Percentiles rank a stretch among this genome's conserved stretches.
phyloP scores from a whole-genome alignment of 176 grass and related monocot species.

The Phragmites australis region DNA sequence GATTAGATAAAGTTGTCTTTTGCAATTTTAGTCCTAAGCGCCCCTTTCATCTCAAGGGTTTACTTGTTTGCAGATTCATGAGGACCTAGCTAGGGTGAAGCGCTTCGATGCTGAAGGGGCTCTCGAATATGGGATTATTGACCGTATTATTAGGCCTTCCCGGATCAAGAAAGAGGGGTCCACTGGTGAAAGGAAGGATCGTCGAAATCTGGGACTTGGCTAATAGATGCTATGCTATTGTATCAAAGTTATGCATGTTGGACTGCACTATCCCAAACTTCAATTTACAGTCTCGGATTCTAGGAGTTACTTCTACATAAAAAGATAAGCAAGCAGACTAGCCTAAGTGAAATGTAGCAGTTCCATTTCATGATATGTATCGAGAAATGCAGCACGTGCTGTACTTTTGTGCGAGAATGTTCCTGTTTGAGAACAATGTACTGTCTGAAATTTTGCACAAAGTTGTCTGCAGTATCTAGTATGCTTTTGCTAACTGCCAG shows the following conservation, averaged over 20 bases:
- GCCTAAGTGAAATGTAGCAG: background rate
- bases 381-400: background rate
- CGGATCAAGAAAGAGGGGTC: constrained; percentile 51
- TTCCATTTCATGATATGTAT: background rate
- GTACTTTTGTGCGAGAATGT: background rate
- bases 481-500: constrained; percentile 14
- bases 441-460: background rate
- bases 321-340: background rate
- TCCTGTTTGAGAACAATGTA: background rate
- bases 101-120: constrained; percentile 73
- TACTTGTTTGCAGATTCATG: constrained; percentile 60
- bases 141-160: constrained; percentile 60
- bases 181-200: constrained; percentile 38
- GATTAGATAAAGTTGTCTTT: background rate
- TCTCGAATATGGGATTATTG: constrained; percentile 82
- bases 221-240: constrained; percentile 27
- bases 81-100: constrained; percentile 61
- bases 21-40: background rate
- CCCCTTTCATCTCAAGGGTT: background rate
- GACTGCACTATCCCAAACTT: background rate
- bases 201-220: constrained; percentile 51
- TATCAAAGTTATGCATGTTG: background rate
- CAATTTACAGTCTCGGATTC: background rate
- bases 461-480: background rate
- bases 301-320: background rate